Evolutionary conservation across 1,284 basidiomycete species (phyloP).

Genomic region (Vanrija pseudolonga): DNA sequence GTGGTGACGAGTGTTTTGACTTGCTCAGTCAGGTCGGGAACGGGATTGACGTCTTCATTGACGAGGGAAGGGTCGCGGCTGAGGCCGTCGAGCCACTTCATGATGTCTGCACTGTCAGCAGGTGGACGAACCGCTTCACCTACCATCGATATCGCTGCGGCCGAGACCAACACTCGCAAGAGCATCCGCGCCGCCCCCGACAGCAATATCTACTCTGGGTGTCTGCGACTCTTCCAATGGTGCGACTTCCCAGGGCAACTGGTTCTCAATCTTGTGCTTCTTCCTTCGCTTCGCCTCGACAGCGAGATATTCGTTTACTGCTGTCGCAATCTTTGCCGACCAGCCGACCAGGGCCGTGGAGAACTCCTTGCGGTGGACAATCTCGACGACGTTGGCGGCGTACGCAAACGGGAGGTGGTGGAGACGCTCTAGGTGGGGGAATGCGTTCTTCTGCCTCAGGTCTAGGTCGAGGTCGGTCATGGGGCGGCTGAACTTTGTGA

Average conservation of each 20-base stretch:
- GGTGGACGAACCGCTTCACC: conserved; percentile 29
- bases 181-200: conserved; percentile 52
- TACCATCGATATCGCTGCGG: conserved; percentile 68
- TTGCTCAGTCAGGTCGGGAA: conserved; percentile 59
- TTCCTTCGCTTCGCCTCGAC: conserved; percentile 72
- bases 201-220: conserved; percentile 70
- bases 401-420: conserved; percentile 91
- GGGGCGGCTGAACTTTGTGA: conserved; percentile 64
- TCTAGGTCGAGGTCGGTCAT: conserved; percentile 67
- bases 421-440: conserved; percentile 81
- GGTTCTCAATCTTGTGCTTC: conserved; percentile 69
- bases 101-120: conserved; percentile 48
- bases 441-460: conserved; percentile 63
- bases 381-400: conserved; percentile 84
- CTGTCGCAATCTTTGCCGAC: conserved; percentile 69
- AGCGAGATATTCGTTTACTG: conserved; percentile 69
- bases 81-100: conserved; percentile 62
- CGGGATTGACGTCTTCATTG: conserved; percentile 49
- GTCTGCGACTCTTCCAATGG: conserved; percentile 24
- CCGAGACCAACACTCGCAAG: conserved; percentile 54
- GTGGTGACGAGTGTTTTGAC: conserved; percentile 65
- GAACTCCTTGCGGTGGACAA: conserved; percentile 85
- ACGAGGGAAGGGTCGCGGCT: conserved; percentile 35
- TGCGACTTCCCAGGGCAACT: conserved; percentile 69
- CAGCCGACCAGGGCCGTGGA: conserved; percentile 68